Conservation (phyloP, 495 filamentous ascomycete species). For the Extremus antarcticus region DNA sequence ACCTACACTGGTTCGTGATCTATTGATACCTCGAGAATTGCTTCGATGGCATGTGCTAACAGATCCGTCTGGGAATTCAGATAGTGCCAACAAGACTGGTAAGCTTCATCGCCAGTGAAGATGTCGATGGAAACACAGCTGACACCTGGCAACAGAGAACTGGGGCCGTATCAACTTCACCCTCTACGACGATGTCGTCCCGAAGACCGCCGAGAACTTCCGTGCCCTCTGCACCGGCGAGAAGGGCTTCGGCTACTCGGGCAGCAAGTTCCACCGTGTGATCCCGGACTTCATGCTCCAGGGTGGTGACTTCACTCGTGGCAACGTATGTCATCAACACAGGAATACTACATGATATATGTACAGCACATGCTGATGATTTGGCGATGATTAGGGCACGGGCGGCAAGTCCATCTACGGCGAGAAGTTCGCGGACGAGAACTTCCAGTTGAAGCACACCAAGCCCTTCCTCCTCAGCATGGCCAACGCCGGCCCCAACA, state of each 20-base stretch:
- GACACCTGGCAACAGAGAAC: slow-evolving; percentile 42
- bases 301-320: slow-evolving; percentile 42
- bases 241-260: slow-evolving; percentile 59
- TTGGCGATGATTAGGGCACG: slow-evolving; percentile 47
- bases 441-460: slow-evolving; percentile 56
- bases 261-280: slow-evolving; percentile 35
- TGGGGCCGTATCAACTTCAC: slow-evolving; percentile 76
- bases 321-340: slow-evolving; percentile 31
- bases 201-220: slow-evolving; percentile 92
- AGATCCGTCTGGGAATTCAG: no score
- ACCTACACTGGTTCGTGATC: neutral
- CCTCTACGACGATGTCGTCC: slow-evolving; percentile 78
- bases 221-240: slow-evolving; percentile 83
- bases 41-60: neutral
- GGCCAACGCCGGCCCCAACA: slow-evolving; percentile 74
- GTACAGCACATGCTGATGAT: neutral
- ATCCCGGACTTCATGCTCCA: slow-evolving; percentile 44
- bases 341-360: neutral
- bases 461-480: slow-evolving; percentile 60
- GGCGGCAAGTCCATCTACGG: slow-evolving; percentile 83
- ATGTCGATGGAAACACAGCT: neutral
- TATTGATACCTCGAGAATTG: no score
- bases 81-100: no score
- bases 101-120: no score
- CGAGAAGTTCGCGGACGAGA: slow-evolving; percentile 76